Evolutionary conservation across 2,329 filamentous ascomycete species (phyloP).

Genomic region (Colletotrichum sp.): DNA sequence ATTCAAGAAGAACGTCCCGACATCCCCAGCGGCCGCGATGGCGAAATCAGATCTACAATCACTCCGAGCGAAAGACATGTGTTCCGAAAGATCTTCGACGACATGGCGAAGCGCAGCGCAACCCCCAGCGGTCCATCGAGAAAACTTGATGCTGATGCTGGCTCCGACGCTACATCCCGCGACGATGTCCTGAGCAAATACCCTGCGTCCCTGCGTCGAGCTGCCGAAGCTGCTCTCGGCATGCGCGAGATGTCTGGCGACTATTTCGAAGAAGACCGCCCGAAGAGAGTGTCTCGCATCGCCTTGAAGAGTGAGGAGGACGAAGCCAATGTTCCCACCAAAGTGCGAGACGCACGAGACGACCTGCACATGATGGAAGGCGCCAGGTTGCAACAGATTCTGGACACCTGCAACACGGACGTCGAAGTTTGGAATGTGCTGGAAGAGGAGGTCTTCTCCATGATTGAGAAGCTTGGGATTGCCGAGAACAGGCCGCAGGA

Average conservation of each 20-base stretch:
- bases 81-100: slow-evolving; percentile 62
- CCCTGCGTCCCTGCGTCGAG: slow-evolving; percentile 42
- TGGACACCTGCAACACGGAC: slow-evolving; percentile 64
- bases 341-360: slow-evolving; percentile 29
- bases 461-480: slow-evolving; percentile 63
- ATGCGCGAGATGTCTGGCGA: slow-evolving; percentile 35
- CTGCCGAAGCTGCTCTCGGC: slow-evolving; percentile 43
- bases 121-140: neutral
- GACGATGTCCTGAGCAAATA: slow-evolving; percentile 42
- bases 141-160: neutral
- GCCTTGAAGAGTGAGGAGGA: neutral
- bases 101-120: slow-evolving; percentile 30
- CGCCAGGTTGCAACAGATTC: slow-evolving; percentile 55
- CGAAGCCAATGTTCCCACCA: neutral
- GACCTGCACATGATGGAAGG: slow-evolving; percentile 43
- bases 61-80: slow-evolving; percentile 63
- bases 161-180: slow-evolving; percentile 33
- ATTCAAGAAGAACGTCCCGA: slow-evolving; percentile 25
- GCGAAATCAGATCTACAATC: slow-evolving; percentile 51
- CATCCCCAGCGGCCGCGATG: slow-evolving; percentile 23
- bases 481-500: slow-evolving; percentile 28
- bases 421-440: slow-evolving; percentile 70
- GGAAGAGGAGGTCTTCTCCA: slow-evolving; percentile 69
- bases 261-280: neutral
- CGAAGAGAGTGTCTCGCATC: neutral